phyloP scores from a whole-genome alignment of 164 flowering plant species.

The Umbellularia californica region DNA sequence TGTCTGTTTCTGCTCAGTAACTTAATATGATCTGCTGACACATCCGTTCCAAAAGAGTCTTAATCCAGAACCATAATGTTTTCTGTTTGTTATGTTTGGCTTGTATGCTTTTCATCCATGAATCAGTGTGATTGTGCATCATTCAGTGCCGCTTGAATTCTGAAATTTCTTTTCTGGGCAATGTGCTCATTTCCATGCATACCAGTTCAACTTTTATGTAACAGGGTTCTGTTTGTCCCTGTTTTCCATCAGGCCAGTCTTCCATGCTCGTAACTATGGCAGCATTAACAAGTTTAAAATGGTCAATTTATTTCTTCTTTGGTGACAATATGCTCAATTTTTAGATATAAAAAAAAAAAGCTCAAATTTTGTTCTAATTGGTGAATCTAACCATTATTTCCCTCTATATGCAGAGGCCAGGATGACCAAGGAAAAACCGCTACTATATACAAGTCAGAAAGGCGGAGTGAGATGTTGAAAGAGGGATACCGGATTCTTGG shows the following conservation, averaged over 20 bases:
- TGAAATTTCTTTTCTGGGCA: neutral
- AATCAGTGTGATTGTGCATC: neutral
- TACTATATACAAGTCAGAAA: slow-evolving; percentile 67
- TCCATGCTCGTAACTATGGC: too few species aligned
- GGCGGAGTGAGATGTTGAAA: slow-evolving; percentile 57
- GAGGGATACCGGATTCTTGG: slow-evolving; percentile 71
- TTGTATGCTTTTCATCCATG: too few species aligned
- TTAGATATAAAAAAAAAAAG: too few species aligned
- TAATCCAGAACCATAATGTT: too few species aligned
- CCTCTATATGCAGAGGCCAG: slow-evolving; percentile 33
- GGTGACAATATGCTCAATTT: too few species aligned
- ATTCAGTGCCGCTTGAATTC: neutral
- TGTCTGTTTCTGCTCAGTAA: too few species aligned
- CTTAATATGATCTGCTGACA: too few species aligned
- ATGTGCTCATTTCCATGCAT: neutral
- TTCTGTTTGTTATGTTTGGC: too few species aligned
- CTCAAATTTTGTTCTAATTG: neutral
- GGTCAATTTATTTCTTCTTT: too few species aligned
- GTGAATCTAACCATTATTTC: neutral
- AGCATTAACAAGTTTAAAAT: too few species aligned
- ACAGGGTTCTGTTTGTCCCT: neutral
- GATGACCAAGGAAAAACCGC: slow-evolving; percentile 69
- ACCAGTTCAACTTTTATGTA: neutral
- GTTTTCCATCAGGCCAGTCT: too few species aligned
- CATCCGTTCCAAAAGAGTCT: too few species aligned